Conservation (phyloP, 768 basidiomycete species). For the Tricholoma sp. region DNA sequence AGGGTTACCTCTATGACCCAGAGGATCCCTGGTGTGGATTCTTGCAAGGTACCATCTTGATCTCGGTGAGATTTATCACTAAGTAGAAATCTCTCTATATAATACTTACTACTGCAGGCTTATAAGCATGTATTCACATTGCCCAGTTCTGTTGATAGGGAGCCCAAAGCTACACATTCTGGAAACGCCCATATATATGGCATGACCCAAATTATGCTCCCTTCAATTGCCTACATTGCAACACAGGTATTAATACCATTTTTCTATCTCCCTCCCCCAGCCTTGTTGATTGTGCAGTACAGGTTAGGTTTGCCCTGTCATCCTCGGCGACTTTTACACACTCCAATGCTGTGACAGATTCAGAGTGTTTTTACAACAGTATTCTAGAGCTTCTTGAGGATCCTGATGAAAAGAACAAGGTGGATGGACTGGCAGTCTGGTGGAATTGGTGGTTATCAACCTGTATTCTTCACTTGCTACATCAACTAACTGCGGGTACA, state of each 20-base stretch:
- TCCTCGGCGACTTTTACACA: neutral
- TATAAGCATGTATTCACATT: conserved; percentile 7
- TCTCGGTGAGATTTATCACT: neutral
- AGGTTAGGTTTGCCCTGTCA: neutral
- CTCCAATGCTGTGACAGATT: neutral
- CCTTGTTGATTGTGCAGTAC: too few species aligned
- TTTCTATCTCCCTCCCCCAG: too few species aligned
- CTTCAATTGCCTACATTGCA: neutral
- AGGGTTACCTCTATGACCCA: neutral
- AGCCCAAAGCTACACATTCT: neutral
- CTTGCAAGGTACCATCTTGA: neutral
- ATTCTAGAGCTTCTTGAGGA: neutral
- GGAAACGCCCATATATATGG: conserved; percentile 1
- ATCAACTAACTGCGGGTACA: too few species aligned
- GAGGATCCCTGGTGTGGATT: neutral
- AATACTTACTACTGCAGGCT: neutral
- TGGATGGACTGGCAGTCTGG: neutral
- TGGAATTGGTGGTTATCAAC: neutral
- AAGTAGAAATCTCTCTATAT: too few species aligned
- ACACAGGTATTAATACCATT: neutral
- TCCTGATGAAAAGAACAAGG: neutral
- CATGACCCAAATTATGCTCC: neutral
- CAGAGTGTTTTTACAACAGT: neutral
- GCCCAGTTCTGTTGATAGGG: neutral
- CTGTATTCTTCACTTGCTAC: too few species aligned